Evolutionary conservation across 2,329 filamentous ascomycete genomes (phyloP).

Genomic region (Xylaria sp.): DNA sequence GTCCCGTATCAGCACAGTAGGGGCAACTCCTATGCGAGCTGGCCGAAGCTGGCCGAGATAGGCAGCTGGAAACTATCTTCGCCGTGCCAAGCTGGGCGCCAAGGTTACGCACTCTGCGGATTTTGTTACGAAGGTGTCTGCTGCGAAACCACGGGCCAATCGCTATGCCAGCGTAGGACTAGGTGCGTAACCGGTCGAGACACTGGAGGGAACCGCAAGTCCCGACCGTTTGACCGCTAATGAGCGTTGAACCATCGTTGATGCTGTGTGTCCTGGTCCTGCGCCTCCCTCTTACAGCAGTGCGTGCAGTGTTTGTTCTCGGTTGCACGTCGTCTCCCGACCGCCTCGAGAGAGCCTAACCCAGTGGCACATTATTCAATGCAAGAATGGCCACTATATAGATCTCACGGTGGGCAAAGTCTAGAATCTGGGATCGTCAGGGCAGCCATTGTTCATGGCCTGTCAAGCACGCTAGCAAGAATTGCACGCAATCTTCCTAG

Average conservation of each 20-base stretch:
- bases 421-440: slow-evolving; percentile 37
- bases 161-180: slow-evolving; percentile 3
- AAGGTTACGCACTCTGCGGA: slow-evolving; percentile 31
- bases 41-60: slow-evolving; percentile 34
- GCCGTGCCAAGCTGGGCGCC: slow-evolving; percentile 28
- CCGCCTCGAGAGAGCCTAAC: not conserved
- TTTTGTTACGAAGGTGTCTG: slow-evolving; percentile 32
- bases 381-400: not conserved
- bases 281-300: slow-evolving; percentile 10
- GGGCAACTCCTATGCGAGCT: slow-evolving; percentile 29
- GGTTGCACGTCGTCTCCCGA: not conserved
- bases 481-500: slow-evolving; percentile 21
- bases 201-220: slow-evolving; percentile 18
- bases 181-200: slow-evolving; percentile 32
- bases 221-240: slow-evolving; percentile 31
- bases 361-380: slow-evolving; percentile 1
- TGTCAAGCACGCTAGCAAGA: slow-evolving; percentile 25
- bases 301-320: not conserved
- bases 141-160: slow-evolving; percentile 27
- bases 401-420: slow-evolving; percentile 2
- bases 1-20: slow-evolving; percentile 25
- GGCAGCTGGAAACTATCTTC: slow-evolving; percentile 31
- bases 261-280: slow-evolving; percentile 19
- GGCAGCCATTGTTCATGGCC: slow-evolving; percentile 22
- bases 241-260: slow-evolving; percentile 23